Percentiles rank a stretch among this genome's conserved stretches.
These are phyloP conservation scores for Zarea fungicola DNA, from an alignment of 2,329 filamentous ascomycete genomes.

Conservation along the genomic window DNA sequence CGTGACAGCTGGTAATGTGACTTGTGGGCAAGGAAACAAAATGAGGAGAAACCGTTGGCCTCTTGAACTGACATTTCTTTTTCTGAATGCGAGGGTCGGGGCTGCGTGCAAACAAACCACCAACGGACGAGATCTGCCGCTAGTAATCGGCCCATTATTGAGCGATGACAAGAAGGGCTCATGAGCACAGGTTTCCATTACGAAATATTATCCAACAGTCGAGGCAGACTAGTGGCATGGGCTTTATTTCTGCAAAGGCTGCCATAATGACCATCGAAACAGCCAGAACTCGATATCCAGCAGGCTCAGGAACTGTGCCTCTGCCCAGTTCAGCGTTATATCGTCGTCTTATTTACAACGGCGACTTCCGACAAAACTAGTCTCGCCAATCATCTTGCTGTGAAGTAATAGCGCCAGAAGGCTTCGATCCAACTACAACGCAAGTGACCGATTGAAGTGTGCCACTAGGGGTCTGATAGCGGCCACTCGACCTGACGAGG, in stretches of 20 bases:
- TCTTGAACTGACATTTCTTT: conserved; percentile 2
- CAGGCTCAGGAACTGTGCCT: too few relatives aligned
- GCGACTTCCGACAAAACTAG: too few relatives aligned
- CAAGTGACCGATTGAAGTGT: conserved; percentile 6
- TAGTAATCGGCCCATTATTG: too few relatives aligned
- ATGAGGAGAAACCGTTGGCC: neutral
- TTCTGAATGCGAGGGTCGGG: neutral
- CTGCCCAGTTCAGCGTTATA: too few relatives aligned
- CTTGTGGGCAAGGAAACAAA: neutral
- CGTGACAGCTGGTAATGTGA: conserved; percentile 6
- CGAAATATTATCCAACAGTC: neutral
- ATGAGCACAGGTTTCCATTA: neutral
- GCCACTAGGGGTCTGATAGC: neutral
- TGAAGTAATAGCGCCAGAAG: neutral
- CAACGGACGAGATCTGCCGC: too few relatives aligned
- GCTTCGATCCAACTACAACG: conserved; percentile 2
- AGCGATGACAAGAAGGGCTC: neutral
- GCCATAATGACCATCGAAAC: too few relatives aligned
- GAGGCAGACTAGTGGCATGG: neutral
- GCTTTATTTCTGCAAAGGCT: neutral
- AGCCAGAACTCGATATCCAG: too few relatives aligned
- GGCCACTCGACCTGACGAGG: neutral
- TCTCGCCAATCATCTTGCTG: neutral
- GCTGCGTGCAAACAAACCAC: too few relatives aligned
- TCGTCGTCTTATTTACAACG: too few relatives aligned